phyloP scores from a whole-genome alignment of 1,284 basidiomycete genomes.

The Spongiforma sp. region DNA sequence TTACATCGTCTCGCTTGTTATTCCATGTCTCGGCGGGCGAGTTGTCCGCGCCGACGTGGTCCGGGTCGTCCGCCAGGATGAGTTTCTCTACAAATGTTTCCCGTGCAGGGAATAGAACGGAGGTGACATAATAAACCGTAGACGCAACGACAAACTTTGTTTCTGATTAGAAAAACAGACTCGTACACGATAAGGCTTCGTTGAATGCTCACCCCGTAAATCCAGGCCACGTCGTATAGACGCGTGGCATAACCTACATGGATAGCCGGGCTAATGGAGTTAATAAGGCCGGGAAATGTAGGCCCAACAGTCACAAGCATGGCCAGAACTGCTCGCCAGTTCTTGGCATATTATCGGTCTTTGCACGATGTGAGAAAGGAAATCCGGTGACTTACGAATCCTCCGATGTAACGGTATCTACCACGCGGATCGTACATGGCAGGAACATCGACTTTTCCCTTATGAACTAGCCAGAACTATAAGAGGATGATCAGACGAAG shows the following conservation, averaged over 20 bases:
- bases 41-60: slow-evolving; percentile 1
- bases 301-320: slow-evolving; percentile 67
- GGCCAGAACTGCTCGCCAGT: slow-evolving; percentile 73
- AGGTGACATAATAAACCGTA: slow-evolving; percentile 55
- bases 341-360: slow-evolving; percentile 45
- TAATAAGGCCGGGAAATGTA: slow-evolving; percentile 70
- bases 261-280: slow-evolving; percentile 65
- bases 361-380: slow-evolving; percentile 1
- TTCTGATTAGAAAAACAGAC: slow-evolving; percentile 33
- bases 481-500: slow-evolving; percentile 4
- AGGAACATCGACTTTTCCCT: slow-evolving; percentile 66
- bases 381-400: slow-evolving; percentile 53
- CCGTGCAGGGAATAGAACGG: slow-evolving; percentile 57
- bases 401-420: slow-evolving; percentile 65
- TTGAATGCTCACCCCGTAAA: slow-evolving; percentile 63
- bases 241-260: slow-evolving; percentile 54
- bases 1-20: slow-evolving; percentile 3
- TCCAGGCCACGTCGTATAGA: slow-evolving; percentile 72
- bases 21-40: slow-evolving; percentile 6
- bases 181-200: background rate
- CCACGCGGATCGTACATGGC: slow-evolving; percentile 74
- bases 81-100: slow-evolving; percentile 61
- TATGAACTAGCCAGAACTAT: slow-evolving; percentile 72
- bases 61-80: slow-evolving; percentile 33
- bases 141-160: slow-evolving; percentile 48